Evolutionary conservation across 768 basidiomycete genomes (phyloP).

Genomic region (Naganishia kalamii): DNA sequence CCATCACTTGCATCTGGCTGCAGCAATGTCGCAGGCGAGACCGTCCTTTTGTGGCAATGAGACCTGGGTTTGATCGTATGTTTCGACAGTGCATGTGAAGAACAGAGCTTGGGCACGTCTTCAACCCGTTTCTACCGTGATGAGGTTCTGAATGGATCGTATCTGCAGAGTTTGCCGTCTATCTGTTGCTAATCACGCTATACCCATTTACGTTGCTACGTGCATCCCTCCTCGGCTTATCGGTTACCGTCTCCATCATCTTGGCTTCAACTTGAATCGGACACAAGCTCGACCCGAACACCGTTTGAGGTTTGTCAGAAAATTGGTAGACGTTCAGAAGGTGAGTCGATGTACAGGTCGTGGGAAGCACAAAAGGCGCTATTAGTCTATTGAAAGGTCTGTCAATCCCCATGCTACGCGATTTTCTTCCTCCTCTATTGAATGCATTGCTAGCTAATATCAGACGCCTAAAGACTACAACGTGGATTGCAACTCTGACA

Average conservation of each 20-base stretch:
- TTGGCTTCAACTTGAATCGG: slow-evolving; percentile 38
- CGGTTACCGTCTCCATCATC: slow-evolving; percentile 33
- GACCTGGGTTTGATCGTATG: not conserved
- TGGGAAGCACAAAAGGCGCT: not conserved
- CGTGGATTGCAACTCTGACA: no score
- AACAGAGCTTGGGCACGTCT: slow-evolving; percentile 18
- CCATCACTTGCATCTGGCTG: slow-evolving; percentile 7
- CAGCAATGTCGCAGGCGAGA: slow-evolving; percentile 21
- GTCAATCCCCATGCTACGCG: slow-evolving; percentile 16
- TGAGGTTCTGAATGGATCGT: not conserved
- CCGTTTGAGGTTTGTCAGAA: slow-evolving; percentile 32
- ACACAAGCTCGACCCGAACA: slow-evolving; percentile 33
- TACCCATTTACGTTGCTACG: slow-evolving; percentile 42
- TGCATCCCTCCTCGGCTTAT: slow-evolving; percentile 39
- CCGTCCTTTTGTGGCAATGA: no score
- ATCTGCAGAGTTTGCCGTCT: slow-evolving; percentile 22
- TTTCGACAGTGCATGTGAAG: slow-evolving; percentile 17
- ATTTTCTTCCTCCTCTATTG: slow-evolving; percentile 19
- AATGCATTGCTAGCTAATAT: no score
- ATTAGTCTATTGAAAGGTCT: not conserved
- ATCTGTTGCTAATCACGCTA: slow-evolving; percentile 38
- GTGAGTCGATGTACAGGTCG: slow-evolving; percentile 17
- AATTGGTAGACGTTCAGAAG: slow-evolving; percentile 37
- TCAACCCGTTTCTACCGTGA: not conserved
- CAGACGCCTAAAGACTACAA: no score